phyloP scores from a whole-genome alignment of 345 rosid species.

The Raphanus raphanistrum region DNA sequence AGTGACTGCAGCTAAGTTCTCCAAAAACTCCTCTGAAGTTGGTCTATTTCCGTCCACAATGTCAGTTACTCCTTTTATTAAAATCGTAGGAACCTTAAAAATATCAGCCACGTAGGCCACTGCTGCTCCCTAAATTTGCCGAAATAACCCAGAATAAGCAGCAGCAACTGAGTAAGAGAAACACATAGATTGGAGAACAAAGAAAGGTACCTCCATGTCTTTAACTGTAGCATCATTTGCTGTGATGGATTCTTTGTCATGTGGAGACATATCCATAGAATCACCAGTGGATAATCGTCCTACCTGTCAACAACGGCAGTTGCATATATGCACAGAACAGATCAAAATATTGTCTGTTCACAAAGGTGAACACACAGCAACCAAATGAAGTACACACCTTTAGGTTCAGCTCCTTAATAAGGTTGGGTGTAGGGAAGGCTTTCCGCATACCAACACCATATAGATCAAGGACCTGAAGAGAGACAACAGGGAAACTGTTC shows the following conservation, averaged over 20 bases:
- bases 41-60: conserved; percentile 77
- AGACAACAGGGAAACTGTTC: neutral
- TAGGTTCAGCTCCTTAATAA: conserved; percentile 61
- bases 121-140: conserved; percentile 73
- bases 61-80: conserved; percentile 85
- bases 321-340: conserved; percentile 2
- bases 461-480: conserved; percentile 67
- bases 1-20: conserved; percentile 73
- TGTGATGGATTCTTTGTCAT: conserved; percentile 62
- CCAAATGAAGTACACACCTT: conserved; percentile 55
- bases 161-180: neutral
- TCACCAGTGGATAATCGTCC: conserved; percentile 91
- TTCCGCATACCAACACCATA: conserved; percentile 79
- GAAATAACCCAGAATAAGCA: conserved; percentile 1
- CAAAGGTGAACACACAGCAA: conserved; percentile 16
- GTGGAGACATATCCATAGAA: conserved; percentile 83
- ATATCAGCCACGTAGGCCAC: conserved; percentile 81
- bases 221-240: conserved; percentile 84
- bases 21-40: conserved; percentile 67
- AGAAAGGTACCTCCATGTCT: conserved; percentile 87
- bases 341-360: neutral
- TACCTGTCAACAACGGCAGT: no score
- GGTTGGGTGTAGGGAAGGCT: conserved; percentile 64
- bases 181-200: conserved; percentile 16
- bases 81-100: conserved; percentile 73